Conservation (phyloP, 441 rosid species). For the Sinapis alba region DNA sequence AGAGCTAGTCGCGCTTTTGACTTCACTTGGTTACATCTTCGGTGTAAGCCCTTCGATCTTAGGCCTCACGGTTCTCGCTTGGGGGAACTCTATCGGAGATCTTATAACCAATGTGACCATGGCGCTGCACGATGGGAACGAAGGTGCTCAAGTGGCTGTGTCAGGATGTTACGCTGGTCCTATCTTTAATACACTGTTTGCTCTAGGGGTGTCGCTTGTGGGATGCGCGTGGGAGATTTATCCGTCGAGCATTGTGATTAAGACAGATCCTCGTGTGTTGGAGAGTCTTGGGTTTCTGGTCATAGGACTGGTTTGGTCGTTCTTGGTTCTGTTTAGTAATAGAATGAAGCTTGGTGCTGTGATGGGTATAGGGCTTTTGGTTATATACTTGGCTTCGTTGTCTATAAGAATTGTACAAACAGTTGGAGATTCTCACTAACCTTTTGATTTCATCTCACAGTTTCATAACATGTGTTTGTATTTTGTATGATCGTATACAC, state of each 20-base stretch:
- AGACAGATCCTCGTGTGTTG: slow-evolving; percentile 59
- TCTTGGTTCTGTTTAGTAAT: slow-evolving; percentile 69
- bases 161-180: slow-evolving; percentile 95
- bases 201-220: slow-evolving; percentile 71
- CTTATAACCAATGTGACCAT: slow-evolving; percentile 74
- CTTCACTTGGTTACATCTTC: slow-evolving; percentile 62
- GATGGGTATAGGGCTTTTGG: slow-evolving; percentile 70
- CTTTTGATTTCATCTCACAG: slow-evolving; percentile 19
- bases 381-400: slow-evolving; percentile 72
- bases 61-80: slow-evolving; percentile 86
- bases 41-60: slow-evolving; percentile 85
- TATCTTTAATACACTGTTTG: slow-evolving; percentile 75
- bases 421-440: slow-evolving; percentile 38
- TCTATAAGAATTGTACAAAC: slow-evolving; percentile 53
- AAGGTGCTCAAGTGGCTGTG: slow-evolving; percentile 79
- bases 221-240: slow-evolving; percentile 63
- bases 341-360: slow-evolving; percentile 65
- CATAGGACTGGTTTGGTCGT: slow-evolving; percentile 77
- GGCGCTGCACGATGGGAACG: slow-evolving; percentile 74
- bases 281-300: slow-evolving; percentile 75
- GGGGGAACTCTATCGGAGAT: slow-evolving; percentile 97
- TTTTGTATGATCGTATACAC: slow-evolving; percentile 10
- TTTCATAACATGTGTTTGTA: background rate
- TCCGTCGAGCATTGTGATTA: slow-evolving; percentile 56
- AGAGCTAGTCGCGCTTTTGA: slow-evolving; percentile 72